Evolutionary conservation across 805 yeast genomes (phyloP), one percentile per base, ranked within the genome.

Genomic region (Helenozyma rhizophorensis): DNA sequence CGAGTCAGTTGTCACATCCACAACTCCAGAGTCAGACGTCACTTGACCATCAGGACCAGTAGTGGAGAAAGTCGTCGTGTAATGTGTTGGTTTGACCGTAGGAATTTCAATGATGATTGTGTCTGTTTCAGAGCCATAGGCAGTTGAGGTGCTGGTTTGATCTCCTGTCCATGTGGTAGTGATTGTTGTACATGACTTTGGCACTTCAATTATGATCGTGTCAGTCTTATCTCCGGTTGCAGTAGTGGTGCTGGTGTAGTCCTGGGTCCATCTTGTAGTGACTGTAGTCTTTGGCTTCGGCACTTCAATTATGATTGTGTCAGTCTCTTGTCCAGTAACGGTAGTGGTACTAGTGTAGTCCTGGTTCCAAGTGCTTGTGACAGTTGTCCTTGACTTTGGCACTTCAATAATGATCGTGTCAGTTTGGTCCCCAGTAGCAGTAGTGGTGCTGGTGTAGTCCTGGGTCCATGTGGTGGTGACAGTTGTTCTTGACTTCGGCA

Each of bases 201-300:
- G 49, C 7, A 35, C 37, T 11, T 42, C 40, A n/a, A 42, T 40
- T 2, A 35, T 23, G 4, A 35, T 37, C 6, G 46, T 39, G 8
- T 33, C 35, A 3, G 36, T 29, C 16, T 14, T n/a, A 6, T 12
- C n/a, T 3, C 36, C 37, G 4, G 35, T 23, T 1, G 14, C 21
- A 4, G 42, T 39, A 9, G 27, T 22, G 5, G 39, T 32, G 9
- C 14, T 9, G 2, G 35, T 29, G 19, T 18, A 14, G 26, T 12
- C 4, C 9, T 4, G 28, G 6, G 14, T 12, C 14, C 7, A 7
- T 5, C 22, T 16, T 15, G 22, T 22, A 8, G 23, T 17, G 19
- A 17, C 19, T 6, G 19, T 17, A 17, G 19, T 4, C 5, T 14
- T 26, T 24, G 39, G 19, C 8, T 17, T 26, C 9, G 30, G n/a